Percentiles rank a stretch among this genome's conserved stretches.
phyloP scores from a whole-genome alignment of 805 yeast genomes.

The Saturnispora serradocipensis region DNA sequence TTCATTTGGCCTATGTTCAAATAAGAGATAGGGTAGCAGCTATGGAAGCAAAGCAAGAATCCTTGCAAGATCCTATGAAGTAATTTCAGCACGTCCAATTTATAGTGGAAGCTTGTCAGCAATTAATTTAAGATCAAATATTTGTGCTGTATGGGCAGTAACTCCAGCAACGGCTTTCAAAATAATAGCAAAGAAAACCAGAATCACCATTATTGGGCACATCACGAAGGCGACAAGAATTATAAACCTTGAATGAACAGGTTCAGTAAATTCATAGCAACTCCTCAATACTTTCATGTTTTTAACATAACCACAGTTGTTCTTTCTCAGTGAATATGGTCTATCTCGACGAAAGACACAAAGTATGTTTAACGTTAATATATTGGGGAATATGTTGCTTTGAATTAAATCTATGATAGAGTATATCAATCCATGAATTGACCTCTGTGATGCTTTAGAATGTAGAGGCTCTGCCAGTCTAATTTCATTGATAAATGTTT shows the following conservation, averaged over 20 bases:
- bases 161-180: background rate
- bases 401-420: background rate
- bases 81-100: conserved; percentile 22
- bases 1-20: conserved; percentile 73
- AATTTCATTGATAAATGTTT: background rate
- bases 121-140: conserved; percentile 8
- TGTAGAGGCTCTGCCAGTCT: background rate
- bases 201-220: conserved; percentile 7
- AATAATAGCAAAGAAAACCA: background rate
- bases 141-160: background rate
- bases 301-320: background rate
- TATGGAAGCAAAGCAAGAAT: conserved; percentile 22
- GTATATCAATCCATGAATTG: background rate
- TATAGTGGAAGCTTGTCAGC: conserved; percentile 29
- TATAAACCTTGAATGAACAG: background rate
- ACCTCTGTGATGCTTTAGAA: background rate
- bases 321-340: background rate
- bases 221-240: background rate
- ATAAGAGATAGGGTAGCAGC: conserved; percentile 52
- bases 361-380: background rate
- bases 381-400: background rate
- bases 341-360: background rate
- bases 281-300: background rate
- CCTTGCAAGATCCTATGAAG: background rate
- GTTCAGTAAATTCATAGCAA: background rate